Base-by-base conservation (phyloP, 164 flowering plant species). In the Sextonia rubra region DNA sequence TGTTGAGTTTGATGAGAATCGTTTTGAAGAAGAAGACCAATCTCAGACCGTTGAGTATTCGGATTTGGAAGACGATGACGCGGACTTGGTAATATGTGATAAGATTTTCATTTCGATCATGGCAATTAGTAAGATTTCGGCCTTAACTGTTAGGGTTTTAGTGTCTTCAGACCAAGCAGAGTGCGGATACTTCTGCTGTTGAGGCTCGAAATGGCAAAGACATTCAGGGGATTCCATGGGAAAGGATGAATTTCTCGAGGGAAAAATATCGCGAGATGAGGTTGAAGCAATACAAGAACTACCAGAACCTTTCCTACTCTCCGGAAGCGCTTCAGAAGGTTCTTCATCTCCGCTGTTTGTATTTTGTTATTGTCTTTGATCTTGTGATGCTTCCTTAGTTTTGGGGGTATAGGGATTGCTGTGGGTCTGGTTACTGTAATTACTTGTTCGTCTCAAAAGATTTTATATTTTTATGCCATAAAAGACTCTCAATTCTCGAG, bases 141-240 rank as follows among this genome's bases (percentile, higher is more conserved):
- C 7, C 20, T 25, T 64, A 14, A 27, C 12, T n/a, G 26, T 20
- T 26, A 49, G 12, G 23, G 27, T 61, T 22, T 48, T 52, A 17
- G 64, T 11, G 14, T 52, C n/a, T 55, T 25, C 76, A 91, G 94
- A 77, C 69, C 74, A 86, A 88, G 79, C 55, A 86, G 12, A 86
- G 82, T 79, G 83, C 85, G 2, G 98, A 92, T 79, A 92, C 97
- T 2, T 86, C 98, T 0, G 97, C 98, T 69, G 2, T 78, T 30
- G 97, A 94, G 73, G 98, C 87, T 22, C 88, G 90, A 68, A 88
- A 89, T 77, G 98, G 97, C 20, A 94, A 90, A 81, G 97, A 94
- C 77, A 91, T 94, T 9, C 98, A 94, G 74, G 98, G 97, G 25
- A 88, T 94, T 5, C 97, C 93, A 0, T 94, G 97, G 98, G 95